phyloP scores from a whole-genome alignment of 306 rosid genomes.

The Sechiopsis laciniata region DNA sequence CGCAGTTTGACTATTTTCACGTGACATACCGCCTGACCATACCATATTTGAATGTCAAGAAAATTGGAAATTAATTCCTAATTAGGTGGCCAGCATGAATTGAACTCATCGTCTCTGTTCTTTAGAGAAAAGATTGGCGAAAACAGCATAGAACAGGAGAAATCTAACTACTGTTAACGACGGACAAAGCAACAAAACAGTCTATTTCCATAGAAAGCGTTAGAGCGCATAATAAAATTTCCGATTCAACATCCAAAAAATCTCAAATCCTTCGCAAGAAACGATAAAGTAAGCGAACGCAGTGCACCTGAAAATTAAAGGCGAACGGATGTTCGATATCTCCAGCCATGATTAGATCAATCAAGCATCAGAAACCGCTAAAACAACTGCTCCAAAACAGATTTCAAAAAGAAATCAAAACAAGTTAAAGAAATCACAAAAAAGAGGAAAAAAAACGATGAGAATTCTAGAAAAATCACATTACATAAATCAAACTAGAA shows the following conservation, averaged over 20 bases:
- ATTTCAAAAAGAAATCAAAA: too few relatives aligned
- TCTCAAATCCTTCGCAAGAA: too few relatives aligned
- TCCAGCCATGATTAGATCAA: constrained; percentile 48
- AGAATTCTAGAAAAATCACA: background rate
- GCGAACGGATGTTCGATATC: constrained; percentile 48
- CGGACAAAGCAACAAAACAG: background rate
- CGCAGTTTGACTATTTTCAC: too few relatives aligned
- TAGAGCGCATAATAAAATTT: too few relatives aligned
- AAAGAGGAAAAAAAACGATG: too few relatives aligned
- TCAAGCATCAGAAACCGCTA: constrained; percentile 25
- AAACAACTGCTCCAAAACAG: constrained; percentile 23
- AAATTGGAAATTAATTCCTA: too few relatives aligned
- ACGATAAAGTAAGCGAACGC: background rate
- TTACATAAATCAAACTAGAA: background rate
- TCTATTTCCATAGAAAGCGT: too few relatives aligned
- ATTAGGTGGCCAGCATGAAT: too few relatives aligned
- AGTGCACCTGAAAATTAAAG: constrained; percentile 52
- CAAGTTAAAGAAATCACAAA: background rate
- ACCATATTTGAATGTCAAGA: too few relatives aligned
- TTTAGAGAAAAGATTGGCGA: background rate
- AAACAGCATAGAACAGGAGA: constrained; percentile 8
- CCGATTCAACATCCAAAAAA: background rate
- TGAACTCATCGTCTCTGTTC: background rate
- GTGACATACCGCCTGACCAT: too few relatives aligned
- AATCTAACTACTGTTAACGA: constrained; percentile 10